Evolutionary conservation across 257 asterid species (phyloP).

Genomic region (Lycium ferocissimum): DNA sequence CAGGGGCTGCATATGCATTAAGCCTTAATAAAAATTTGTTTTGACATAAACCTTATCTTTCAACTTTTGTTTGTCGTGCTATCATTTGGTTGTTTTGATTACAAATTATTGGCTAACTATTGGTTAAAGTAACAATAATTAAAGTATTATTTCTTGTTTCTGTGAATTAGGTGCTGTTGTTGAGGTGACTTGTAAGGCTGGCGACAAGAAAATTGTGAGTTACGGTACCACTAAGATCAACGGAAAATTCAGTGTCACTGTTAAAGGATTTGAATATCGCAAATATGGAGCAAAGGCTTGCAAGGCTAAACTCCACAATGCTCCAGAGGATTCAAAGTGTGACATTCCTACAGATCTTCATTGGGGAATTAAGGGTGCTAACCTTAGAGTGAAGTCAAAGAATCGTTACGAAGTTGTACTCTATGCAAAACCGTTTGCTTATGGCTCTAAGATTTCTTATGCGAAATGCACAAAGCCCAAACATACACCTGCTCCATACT

Average conservation of each 20-base stretch:
- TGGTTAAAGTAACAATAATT: no score
- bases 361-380: conserved; percentile 43
- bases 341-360: conserved; percentile 39
- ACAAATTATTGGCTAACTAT: no score
- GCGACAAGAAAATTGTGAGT: conserved; percentile 39
- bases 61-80: no score
- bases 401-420: conserved; percentile 43
- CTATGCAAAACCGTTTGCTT: conserved; percentile 43
- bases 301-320: conserved; percentile 38
- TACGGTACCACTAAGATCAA: conserved; percentile 44
- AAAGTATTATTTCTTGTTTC: background rate
- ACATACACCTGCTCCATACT: conserved; percentile 32
- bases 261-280: conserved; percentile 41
- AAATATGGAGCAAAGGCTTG: conserved; percentile 49
- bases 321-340: conserved; percentile 46
- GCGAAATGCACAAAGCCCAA: conserved; percentile 25
- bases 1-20: no score
- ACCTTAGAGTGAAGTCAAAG: conserved; percentile 44
- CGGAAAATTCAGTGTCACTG: conserved; percentile 41
- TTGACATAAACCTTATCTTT: no score
- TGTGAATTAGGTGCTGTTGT: conserved; percentile 38
- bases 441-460: conserved; percentile 32
- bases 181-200: conserved; percentile 41
- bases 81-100: no score
- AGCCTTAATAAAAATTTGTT: no score